phyloP scores from a whole-genome alignment of 106 monocot genomes.

The Chionographis japonica region DNA sequence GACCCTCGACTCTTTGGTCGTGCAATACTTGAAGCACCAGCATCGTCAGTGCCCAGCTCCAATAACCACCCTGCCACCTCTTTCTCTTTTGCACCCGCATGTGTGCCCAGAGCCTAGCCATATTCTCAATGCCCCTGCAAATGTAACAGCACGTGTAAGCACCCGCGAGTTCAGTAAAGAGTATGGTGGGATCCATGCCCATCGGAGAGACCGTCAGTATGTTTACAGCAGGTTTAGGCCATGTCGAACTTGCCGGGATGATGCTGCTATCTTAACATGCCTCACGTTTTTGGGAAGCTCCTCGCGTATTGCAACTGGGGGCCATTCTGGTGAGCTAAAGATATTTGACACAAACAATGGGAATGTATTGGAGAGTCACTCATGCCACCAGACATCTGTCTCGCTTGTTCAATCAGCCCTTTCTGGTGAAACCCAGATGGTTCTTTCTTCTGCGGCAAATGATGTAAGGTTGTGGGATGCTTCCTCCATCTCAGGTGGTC shows the following conservation, averaged over 20 bases:
- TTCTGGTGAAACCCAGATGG: conserved; percentile 42
- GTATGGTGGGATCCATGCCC: conserved; percentile 70
- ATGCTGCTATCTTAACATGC: conserved; percentile 71
- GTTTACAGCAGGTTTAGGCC: conserved; percentile 93
- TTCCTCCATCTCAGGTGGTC: conserved; percentile 53
- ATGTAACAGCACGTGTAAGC: conserved; percentile 71
- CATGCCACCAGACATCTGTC: conserved; percentile 61
- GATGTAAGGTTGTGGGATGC: conserved; percentile 93
- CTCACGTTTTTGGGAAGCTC: conserved; percentile 74
- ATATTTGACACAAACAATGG: conserved; percentile 72
- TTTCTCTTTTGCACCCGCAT: conserved; percentile 92
- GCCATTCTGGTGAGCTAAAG: conserved; percentile 81
- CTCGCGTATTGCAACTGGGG: conserved; percentile 69
- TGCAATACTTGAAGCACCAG: conserved; percentile 96
- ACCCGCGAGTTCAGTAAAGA: conserved; percentile 62
- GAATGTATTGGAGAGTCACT: conserved; percentile 58
- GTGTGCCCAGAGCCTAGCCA: conserved; percentile 91
- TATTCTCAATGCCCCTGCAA: conserved; percentile 76
- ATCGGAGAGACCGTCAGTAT: conserved; percentile 81
- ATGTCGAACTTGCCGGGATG: conserved; percentile 83
- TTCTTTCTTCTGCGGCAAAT: conserved; percentile 66
- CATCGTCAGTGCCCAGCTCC: conserved; percentile 96
- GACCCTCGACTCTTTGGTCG: conserved; percentile 92
- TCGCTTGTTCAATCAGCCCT: conserved; percentile 59
- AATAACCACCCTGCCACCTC: conserved; percentile 92